Evolutionary conservation across 148 eudicot species (phyloP), one percentile per base, ranked within the genome.

Genomic region (Vaccinium macrocarpon): DNA sequence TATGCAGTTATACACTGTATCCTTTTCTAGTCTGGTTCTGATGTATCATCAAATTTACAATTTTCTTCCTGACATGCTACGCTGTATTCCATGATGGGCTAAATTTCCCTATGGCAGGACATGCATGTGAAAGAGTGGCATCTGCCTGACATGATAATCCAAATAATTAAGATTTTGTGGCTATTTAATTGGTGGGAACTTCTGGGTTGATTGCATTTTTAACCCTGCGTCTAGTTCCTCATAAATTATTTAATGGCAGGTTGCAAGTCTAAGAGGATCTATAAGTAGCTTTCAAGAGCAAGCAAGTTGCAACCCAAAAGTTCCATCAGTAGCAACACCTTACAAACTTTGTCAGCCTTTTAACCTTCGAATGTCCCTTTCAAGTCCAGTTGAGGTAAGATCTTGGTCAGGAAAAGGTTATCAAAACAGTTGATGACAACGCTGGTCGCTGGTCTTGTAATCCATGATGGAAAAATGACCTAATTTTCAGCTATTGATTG

Each of bases 271-370:
- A 81, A 90, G 99, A 88, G 93, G 93, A 83, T 96, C 99, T 66
- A 90, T 93, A 77, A 95, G 99, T 87, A 84, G 97, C 84, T 92
- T 94, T 80, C 99, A 96, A 84, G 97, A 96, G 92, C 98, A 96
- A 88, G 98, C 98, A 53, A 93, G 99, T 86, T 88, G 93, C 88
- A 93, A 91, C 84, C 66, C 82, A 52, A 89, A 84, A 84, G 92
- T 92, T 50, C 78, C 93, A 32, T 92, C 86, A 62, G 87, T 96
- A 68, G 29, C 84, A 70, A 93, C 89, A 52, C 92, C 95, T 72
- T 89, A 88, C 92, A 93, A 86, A 87, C 93, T 96, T 84, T 94
- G 98, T 82, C 91, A 90, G 83, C 84, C 95, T 81, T 96, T 96
- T 83, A 88, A 94, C 53, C 89, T 93, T 86, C 90, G 86, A 85